Evolutionary conservation across 106 monocot species (phyloP).

Genomic region (Ottelia alismoides): DNA sequence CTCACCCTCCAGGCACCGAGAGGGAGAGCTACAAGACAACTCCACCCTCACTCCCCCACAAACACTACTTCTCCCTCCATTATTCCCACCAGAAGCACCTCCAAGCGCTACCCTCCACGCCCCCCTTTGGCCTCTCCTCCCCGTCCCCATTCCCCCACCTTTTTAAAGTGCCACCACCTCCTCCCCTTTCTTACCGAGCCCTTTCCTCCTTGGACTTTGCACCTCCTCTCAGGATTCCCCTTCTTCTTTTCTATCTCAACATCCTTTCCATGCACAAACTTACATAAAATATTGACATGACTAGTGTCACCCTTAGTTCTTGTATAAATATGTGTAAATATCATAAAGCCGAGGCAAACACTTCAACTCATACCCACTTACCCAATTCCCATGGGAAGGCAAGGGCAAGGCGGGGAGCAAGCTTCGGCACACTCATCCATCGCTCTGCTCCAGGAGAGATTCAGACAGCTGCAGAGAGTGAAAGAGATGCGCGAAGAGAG

Average conservation of each 20-base stretch:
- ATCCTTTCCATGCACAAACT: no score
- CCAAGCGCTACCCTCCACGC: slow-evolving; percentile 16
- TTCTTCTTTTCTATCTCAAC: slow-evolving; percentile 1
- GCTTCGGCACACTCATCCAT: slow-evolving; percentile 16
- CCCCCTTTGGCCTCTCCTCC: not conserved
- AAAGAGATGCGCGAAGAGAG: slow-evolving; percentile 20
- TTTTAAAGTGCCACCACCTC: slow-evolving; percentile 8
- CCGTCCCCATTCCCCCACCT: slow-evolving; percentile 2
- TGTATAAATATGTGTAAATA: no score
- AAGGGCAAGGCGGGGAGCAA: slow-evolving; percentile 1
- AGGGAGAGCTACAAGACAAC: no score
- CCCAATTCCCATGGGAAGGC: slow-evolving; percentile 3
- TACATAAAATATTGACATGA: no score
- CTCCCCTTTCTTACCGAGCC: slow-evolving; percentile 18
- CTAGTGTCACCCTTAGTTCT: no score
- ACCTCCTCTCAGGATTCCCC: slow-evolving; percentile 16
- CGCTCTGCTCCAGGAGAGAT: slow-evolving; percentile 43
- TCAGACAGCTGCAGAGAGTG: slow-evolving; percentile 33
- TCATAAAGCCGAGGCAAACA: no score
- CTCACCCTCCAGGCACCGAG: no score
- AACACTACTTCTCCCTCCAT: no score
- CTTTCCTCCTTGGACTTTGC: slow-evolving; percentile 28
- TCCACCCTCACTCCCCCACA: no score
- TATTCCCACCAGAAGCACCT: slow-evolving; percentile 3
- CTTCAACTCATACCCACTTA: no score